Base-by-base conservation (phyloP, 2,329 filamentous ascomycete genomes). In the Aspergillus pseudoterreus region DNA sequence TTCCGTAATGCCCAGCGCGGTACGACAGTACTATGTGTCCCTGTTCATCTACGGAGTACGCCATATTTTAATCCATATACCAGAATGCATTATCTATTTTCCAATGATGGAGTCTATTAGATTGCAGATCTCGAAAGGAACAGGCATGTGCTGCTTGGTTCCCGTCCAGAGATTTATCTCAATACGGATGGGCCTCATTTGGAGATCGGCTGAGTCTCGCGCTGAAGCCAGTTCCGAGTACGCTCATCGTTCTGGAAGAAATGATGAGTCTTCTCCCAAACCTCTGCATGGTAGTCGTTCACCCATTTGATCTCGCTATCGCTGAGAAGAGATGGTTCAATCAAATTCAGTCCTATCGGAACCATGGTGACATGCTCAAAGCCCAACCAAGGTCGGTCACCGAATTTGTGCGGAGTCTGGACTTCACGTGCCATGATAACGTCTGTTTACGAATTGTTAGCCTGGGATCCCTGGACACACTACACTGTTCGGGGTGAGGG, bases 361-460 rank as follows among this genome's bases (percentile, higher is more conserved):
- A 92, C 90, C 90, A 99, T 90, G 0, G 94, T 99, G 58, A 97
- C 91, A 71, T 95, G 90, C 75, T 99, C 92, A 61, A 99, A 99
- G 3, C 92, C 91, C 33, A 97, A 78, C 74, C 89, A 99, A 2
- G 92, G 87, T 75, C 95, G 96, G 63, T 96, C 92, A 17, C 92
- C 92, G 66, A 97, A 97, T 33, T 85, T 84, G 71, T 95, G 82
- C 55, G 86, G 85, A 4, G 92, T 96, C 71, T 92, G 79, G n/a
- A 88, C 86, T 68, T 96, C 91, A 59, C 83, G 87, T 27, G 95
- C 90, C 78, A 97, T 87, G 58, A 95, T 84, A 63, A 99, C 85
- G 69, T 99, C 76, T 80, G 56, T 14, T 51, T 47, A 41, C 27
- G 11, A 47, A 2, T 12, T n/a, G 35, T 17, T 38, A 17, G 14